A percentile compares a stretch with the other conserved stretches of the same genome.
These are phyloP conservation scores for Petunia secreta DNA, from an alignment of 257 asterid species.

Conservation along the genomic window DNA sequence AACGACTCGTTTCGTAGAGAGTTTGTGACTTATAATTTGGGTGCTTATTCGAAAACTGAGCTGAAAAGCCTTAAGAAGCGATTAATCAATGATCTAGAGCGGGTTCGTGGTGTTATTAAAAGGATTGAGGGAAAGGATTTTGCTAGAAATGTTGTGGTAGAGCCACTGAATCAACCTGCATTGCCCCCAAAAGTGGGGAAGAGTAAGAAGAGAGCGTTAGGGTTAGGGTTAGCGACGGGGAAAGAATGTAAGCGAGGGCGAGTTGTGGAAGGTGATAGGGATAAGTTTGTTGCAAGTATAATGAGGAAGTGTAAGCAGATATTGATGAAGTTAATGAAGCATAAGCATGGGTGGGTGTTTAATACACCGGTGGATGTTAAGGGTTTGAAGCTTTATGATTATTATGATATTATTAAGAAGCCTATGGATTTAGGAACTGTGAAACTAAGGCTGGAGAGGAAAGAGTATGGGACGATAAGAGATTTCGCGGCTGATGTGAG, in stretches of 20 bases:
- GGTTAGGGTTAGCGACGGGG: neutral
- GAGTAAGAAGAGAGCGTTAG: conserved; percentile 18
- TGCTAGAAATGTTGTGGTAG: neutral
- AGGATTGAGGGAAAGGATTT: conserved; percentile 25
- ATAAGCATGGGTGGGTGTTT: conserved; percentile 29
- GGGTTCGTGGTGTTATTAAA: conserved; percentile 33
- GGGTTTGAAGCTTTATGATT: conserved; percentile 34
- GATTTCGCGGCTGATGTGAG: conserved; percentile 47
- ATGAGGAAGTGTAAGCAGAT: conserved; percentile 39
- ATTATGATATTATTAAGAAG: conserved; percentile 33
- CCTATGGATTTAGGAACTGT: conserved; percentile 52
- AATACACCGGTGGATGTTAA: conserved; percentile 38
- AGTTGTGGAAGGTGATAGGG: neutral
- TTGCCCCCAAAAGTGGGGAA: neutral
- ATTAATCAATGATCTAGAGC: conserved; percentile 30
- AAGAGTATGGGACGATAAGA: conserved; percentile 30
- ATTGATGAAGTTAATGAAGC: conserved; percentile 33
- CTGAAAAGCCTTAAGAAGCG: conserved; percentile 32
- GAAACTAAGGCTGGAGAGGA: conserved; percentile 30
- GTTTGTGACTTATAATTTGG: conserved; percentile 32
- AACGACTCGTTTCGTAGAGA: conserved; percentile 27
- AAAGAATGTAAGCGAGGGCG: conserved; percentile 7
- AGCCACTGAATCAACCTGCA: conserved; percentile 11
- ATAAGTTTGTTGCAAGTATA: conserved; percentile 20
- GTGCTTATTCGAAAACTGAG: conserved; percentile 32